Percentiles rank a stretch among this genome's conserved stretches.
phyloP scores from a whole-genome alignment of 1,284 basidiomycete species.

The Ustilago tritici region DNA sequence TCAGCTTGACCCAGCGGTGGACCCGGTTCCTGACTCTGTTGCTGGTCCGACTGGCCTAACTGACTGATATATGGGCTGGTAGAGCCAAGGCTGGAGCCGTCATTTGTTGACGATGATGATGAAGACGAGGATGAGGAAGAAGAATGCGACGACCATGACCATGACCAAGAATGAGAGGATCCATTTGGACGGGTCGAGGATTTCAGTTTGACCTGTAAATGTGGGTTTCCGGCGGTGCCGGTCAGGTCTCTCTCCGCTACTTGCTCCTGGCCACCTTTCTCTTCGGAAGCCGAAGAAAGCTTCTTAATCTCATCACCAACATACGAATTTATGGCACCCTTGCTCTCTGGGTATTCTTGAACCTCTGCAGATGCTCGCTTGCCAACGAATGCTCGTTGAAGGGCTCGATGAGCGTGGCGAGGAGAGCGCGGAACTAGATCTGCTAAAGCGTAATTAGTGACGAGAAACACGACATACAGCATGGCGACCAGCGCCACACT shows the following conservation, averaged over 20 bases:
- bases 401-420: slow-evolving; percentile 4
- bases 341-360: slow-evolving; percentile 10
- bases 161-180: slow-evolving; percentile 27
- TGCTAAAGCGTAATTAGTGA: slow-evolving; percentile 1
- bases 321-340: background rate
- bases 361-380: slow-evolving; percentile 1
- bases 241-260: slow-evolving; percentile 5
- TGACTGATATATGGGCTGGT: background rate
- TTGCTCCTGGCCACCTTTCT: slow-evolving; percentile 16
- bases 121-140: slow-evolving; percentile 26
- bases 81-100: background rate
- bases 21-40: background rate
- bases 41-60: background rate
- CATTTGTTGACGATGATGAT: slow-evolving; percentile 4
- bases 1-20: background rate
- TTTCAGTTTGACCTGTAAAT: slow-evolving; percentile 23
- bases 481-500: slow-evolving; percentile 44
- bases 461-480: background rate
- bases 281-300: slow-evolving; percentile 16
- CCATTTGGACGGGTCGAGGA: slow-evolving; percentile 15
- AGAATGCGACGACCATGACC: slow-evolving; percentile 33
- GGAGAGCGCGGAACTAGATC: background rate
- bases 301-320: slow-evolving; percentile 20
- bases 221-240: background rate
- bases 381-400: slow-evolving; percentile 8